These are phyloP conservation scores for Eudorina sp. DNA, from an alignment of 139 green algal species.

Conservation along the genomic window DNA sequence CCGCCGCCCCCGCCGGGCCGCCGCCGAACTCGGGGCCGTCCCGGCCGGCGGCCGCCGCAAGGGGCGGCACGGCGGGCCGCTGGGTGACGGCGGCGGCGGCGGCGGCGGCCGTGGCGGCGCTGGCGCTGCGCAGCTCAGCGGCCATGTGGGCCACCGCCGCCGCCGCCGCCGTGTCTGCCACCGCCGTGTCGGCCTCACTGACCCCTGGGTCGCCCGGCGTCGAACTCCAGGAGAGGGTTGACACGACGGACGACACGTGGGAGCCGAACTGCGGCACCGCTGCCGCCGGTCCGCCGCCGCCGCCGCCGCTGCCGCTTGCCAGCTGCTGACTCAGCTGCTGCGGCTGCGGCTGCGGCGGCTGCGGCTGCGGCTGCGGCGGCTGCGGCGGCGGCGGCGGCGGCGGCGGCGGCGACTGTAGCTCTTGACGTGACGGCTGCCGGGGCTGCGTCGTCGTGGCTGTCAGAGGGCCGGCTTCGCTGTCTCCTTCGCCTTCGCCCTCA, in stretches of 20 bases:
- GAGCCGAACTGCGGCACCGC: conserved; percentile 29
- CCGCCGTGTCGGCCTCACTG: neutral
- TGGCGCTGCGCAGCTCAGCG: neutral
- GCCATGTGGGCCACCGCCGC: neutral
- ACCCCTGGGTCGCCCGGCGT: conserved; percentile 13
- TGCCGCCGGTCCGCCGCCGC: neutral
- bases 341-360: neutral
- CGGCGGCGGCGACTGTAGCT: neutral
- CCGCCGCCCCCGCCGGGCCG: too few species aligned
- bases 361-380: neutral
- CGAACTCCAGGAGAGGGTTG: conserved; percentile 39
- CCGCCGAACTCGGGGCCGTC: too few species aligned
- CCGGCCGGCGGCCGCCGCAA: too few species aligned
- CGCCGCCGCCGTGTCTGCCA: neutral
- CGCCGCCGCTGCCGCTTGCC: neutral
- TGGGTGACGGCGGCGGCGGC: neutral
- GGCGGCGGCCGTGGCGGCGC: neutral
- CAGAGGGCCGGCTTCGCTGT: neutral
- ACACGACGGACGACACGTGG: conserved; percentile 16
- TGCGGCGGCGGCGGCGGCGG: neutral
- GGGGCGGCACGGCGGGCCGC: too few species aligned
- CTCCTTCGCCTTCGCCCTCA: neutral
- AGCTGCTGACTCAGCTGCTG: neutral
- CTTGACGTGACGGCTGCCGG: too few species aligned
- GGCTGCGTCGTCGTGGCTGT: too few species aligned